A percentile compares a stretch with the other conserved stretches of the same genome.
phyloP scores from a whole-genome alignment of 2,329 filamentous ascomycete genomes.

The Pleoardoris graminearum region DNA sequence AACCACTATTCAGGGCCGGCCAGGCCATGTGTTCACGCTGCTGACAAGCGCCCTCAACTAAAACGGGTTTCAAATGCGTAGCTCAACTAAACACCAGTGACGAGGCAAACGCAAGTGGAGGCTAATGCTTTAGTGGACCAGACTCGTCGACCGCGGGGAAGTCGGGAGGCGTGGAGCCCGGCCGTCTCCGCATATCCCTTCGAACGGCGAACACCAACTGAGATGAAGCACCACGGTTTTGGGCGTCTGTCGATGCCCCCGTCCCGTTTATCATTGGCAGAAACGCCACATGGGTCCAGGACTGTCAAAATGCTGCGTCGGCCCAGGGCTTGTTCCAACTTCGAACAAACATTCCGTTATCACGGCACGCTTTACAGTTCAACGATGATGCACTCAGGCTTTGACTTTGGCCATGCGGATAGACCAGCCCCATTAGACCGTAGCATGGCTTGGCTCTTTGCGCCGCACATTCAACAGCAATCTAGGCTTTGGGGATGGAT shows the following conservation, averaged over 20 bases:
- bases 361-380: neutral
- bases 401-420: slow-evolving; percentile 5
- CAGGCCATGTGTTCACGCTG: slow-evolving; percentile 31
- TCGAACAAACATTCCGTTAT: neutral
- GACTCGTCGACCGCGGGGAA: slow-evolving; percentile 38
- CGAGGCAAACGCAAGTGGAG: slow-evolving; percentile 34
- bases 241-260: slow-evolving; percentile 6
- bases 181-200: slow-evolving; percentile 33
- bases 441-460: slow-evolving; percentile 1
- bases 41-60: slow-evolving; percentile 37
- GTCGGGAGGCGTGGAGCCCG: slow-evolving; percentile 36
- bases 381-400: neutral
- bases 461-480: slow-evolving; percentile 20
- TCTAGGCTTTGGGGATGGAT: slow-evolving; percentile 31
- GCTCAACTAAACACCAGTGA: slow-evolving; percentile 35
- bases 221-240: slow-evolving; percentile 24
- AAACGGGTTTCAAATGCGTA: slow-evolving; percentile 38
- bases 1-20: slow-evolving; percentile 29
- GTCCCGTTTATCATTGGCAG: neutral
- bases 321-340: too few species aligned
- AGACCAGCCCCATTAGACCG: slow-evolving; percentile 13
- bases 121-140: slow-evolving; percentile 41
- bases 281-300: neutral
- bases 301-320: too few species aligned
- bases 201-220: slow-evolving; percentile 3